Evolutionary conservation across 2,329 filamentous ascomycete species (phyloP), one percentile per base, ranked within the genome.

Genomic region (Penicillium occitanis): DNA sequence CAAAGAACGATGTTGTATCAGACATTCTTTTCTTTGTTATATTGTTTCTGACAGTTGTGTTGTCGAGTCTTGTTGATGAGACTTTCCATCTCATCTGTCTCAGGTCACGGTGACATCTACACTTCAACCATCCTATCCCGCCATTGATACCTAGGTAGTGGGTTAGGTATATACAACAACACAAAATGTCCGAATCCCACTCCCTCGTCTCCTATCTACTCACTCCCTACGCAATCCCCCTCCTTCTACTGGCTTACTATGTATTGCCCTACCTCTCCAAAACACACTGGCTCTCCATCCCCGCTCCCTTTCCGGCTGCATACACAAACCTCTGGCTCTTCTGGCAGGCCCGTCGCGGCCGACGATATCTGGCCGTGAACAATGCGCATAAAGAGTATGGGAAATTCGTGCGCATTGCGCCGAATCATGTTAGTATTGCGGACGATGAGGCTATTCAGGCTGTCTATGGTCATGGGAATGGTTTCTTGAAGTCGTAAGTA

Each of bases 241-340:
- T 83, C 33, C 67, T 87, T 14, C 79, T 83, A 0, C 69, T 85
- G 35, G 76, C 86, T 30, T 88, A 83, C 78, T 88, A 84, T 71
- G 51, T 88, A 44, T 74, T 87, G 28, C 87, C 87, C 0, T 88
- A 87, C 74, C 70, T 88, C 50, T 80, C 84, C 57, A 84, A 84
- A 70, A 82, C 79, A 79, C 80, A 82, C 37, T 82, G 88, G 68
- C 81, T 76, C 58, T 77, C 79, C 62, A 81, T 87, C 5, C 85
- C 85, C 0, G 77, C 79, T 5, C 84, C 85, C 0, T 78, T 82
- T n/a, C 74, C 81, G 0, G 88, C 88, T 2, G 82, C 83, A 14
- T 91, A 93, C 76, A 87, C 88, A 35, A 92, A 93, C 71, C 79
- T 96, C 33, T 97, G 93, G 93, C 85, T 97, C 25, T 78, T 97